These are phyloP conservation scores for Litsea cubeba DNA, from an alignment of 164 flowering plant genomes.

Conservation along the genomic window DNA sequence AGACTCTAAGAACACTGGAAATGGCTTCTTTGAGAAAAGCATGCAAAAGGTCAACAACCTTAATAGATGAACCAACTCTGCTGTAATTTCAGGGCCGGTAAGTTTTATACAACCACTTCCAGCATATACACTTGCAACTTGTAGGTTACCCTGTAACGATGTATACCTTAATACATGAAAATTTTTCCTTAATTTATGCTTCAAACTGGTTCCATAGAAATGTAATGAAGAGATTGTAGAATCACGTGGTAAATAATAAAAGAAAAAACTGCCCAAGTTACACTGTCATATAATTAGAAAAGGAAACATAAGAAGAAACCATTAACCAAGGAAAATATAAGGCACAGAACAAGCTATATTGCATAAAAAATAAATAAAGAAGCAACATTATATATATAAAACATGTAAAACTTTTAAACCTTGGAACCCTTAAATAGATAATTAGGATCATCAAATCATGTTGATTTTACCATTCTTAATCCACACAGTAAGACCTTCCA, in stretches of 20 bases:
- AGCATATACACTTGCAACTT: conserved; percentile 83
- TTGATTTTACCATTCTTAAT: too few relatives aligned
- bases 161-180: not conserved
- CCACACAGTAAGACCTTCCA: too few relatives aligned
- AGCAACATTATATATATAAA: not conserved
- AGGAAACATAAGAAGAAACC: not conserved
- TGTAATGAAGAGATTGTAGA: not conserved
- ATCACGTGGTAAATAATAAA: too few relatives aligned
- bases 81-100: conserved; percentile 60
- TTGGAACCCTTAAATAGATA: too few relatives aligned
- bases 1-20: conserved; percentile 80
- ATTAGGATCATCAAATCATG: too few relatives aligned
- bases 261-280: not conserved
- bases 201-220: not conserved
- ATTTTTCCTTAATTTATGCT: too few relatives aligned
- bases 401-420: too few relatives aligned
- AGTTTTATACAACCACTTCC: conserved; percentile 59
- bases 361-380: not conserved
- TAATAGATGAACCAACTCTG: conserved; percentile 49
- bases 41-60: conserved; percentile 71
- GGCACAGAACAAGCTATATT: too few relatives aligned
- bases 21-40: conserved; percentile 92
- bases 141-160: conserved; percentile 66
- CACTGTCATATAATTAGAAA: not conserved
- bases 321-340: not conserved